These are phyloP conservation scores for Ceriops zippeliana DNA, from an alignment of 345 rosid species.

Conservation along the genomic window DNA sequence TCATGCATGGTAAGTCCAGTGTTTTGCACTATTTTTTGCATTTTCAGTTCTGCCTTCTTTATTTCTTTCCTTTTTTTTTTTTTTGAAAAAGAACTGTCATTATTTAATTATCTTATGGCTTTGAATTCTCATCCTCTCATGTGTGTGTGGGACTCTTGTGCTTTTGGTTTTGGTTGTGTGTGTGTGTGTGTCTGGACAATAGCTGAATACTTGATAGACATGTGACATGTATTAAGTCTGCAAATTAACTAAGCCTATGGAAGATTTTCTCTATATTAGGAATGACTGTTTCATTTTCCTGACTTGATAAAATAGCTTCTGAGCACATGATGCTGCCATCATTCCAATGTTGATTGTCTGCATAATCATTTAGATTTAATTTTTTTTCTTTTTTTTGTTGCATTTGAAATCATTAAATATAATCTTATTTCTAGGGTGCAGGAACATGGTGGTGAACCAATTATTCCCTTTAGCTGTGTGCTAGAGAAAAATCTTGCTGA, in stretches of 20 bases:
- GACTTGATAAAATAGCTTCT: not conserved
- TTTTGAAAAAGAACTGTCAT: not conserved
- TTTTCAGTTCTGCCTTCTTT: not conserved
- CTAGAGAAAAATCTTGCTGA: conserved; percentile 82
- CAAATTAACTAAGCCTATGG: too few species aligned
- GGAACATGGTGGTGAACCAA: conserved; percentile 87
- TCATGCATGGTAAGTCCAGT: conserved; percentile 78
- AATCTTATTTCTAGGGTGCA: conserved; percentile 66
- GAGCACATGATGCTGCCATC: too few species aligned
- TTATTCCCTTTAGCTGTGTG: conserved; percentile 87
- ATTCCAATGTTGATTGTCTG: too few species aligned
- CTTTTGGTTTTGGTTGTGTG: too few species aligned
- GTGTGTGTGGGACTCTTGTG: too few species aligned
- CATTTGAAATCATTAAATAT: not conserved
- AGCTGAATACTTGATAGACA: too few species aligned
- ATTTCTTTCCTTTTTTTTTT: not conserved
- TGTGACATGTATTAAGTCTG: too few species aligned
- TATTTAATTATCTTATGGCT: not conserved
- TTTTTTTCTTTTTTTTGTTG: not conserved
- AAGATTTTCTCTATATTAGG: too few species aligned
- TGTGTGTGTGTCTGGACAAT: too few species aligned
- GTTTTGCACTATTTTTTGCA: not conserved
- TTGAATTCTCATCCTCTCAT: too few species aligned
- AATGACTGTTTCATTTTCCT: not conserved
- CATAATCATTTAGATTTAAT: too few species aligned